Conservation (phyloP, 257 asterid genomes). For the Lavandula angustifolia region DNA sequence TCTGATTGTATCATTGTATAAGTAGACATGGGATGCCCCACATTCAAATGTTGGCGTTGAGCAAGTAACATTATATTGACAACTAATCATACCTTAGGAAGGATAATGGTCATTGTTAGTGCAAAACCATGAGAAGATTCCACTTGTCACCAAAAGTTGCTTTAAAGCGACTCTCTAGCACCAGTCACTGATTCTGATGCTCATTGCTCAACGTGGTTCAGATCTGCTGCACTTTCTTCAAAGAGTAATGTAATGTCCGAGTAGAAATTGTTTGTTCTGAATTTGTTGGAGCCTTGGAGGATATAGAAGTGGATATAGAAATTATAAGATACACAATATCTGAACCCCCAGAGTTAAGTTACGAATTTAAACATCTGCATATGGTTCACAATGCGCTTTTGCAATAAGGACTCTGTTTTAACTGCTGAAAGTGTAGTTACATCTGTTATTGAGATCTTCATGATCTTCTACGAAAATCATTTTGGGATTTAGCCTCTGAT, state of each 20-base stretch:
- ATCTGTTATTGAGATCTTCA: not conserved
- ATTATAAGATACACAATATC: not conserved
- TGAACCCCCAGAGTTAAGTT: not conserved
- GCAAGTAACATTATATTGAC: not conserved
- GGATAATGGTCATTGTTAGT: not conserved
- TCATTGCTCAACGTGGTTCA: not conserved
- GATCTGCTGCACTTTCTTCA: not conserved
- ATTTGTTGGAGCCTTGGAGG: not conserved
- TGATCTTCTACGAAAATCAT: no score
- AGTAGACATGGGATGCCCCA: not conserved
- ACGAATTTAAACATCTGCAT: not conserved
- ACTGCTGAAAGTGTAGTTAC: not conserved
- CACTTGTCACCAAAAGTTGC: not conserved
- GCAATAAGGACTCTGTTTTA: not conserved
- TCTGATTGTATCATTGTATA: not conserved
- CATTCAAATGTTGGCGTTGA: conserved; percentile 7
- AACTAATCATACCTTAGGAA: not conserved
- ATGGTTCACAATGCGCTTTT: not conserved
- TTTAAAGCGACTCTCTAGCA: not conserved
- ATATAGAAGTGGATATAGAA: not conserved
- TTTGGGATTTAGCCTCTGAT: no score
- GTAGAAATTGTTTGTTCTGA: not conserved
- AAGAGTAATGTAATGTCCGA: not conserved
- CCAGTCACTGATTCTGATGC: conserved; percentile 3
- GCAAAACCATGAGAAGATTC: not conserved